These are phyloP conservation scores for Starmera caribaea DNA, from an alignment of 805 yeast genomes.

Conservation along the genomic window DNA sequence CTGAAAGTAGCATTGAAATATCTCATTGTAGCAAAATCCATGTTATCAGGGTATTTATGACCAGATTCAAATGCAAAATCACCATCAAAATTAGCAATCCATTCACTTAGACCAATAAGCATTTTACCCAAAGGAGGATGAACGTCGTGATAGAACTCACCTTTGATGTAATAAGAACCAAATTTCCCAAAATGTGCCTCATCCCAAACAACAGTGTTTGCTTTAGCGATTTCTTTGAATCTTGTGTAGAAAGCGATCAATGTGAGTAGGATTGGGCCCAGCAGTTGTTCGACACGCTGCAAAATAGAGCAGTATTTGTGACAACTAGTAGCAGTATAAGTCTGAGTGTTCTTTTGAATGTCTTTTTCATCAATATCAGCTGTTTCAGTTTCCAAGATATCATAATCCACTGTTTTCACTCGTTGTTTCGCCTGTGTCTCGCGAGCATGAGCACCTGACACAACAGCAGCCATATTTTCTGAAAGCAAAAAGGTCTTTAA, in stretches of 20 bases:
- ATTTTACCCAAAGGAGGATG: conserved; percentile 84
- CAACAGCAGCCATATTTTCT: too few species aligned
- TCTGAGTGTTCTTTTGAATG: neutral
- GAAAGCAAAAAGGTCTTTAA: too few species aligned
- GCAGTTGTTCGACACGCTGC: conserved; percentile 6
- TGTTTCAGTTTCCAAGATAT: too few species aligned
- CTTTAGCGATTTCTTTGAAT: conserved; percentile 45
- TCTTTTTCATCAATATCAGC: neutral
- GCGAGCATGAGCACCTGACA: too few species aligned
- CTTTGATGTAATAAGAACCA: conserved; percentile 71
- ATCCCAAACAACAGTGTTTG: conserved; percentile 71
- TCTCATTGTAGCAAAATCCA: conserved; percentile 59
- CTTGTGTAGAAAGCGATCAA: conserved; percentile 43
- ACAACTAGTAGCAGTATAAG: neutral
- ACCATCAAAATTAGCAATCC: conserved; percentile 74
- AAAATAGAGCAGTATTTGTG: too few species aligned
- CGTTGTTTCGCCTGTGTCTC: too few species aligned
- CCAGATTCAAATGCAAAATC: conserved; percentile 70
- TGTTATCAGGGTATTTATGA: conserved; percentile 46
- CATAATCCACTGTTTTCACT: too few species aligned
- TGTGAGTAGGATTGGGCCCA: conserved; percentile 36
- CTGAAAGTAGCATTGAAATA: conserved; percentile 62
- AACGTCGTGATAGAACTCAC: conserved; percentile 77
- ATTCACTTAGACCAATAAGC: conserved; percentile 71
- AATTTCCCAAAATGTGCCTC: conserved; percentile 87